Evolutionary conservation across 768 basidiomycete genomes (phyloP).

Genomic region (Suillus fuscotomentosus): DNA sequence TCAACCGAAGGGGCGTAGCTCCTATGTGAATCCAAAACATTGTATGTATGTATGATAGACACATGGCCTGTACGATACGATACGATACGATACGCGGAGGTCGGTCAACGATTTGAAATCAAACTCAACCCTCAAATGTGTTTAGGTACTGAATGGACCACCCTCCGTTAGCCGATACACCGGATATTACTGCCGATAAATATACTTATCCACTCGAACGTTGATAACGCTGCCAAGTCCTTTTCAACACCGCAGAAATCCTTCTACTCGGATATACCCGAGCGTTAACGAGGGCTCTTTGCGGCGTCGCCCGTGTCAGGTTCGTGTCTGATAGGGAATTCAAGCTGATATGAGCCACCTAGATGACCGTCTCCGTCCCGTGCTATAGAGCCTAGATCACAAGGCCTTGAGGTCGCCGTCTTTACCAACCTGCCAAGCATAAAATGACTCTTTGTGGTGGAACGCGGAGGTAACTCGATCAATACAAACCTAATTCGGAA

Average conservation of each 20-base stretch:
- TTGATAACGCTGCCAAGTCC: not conserved
- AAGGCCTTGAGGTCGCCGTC: not conserved
- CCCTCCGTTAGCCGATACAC: not conserved
- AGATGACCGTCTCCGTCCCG: not conserved
- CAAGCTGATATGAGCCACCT: no score
- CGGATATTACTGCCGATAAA: not conserved
- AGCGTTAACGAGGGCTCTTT: no score
- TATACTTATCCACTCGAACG: not conserved
- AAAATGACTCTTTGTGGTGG: constrained; percentile 2
- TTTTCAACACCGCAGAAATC: not conserved
- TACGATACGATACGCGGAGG: not conserved
- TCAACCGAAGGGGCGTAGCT: not conserved
- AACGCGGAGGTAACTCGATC: constrained; percentile 20
- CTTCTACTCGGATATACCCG: not conserved
- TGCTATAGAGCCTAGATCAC: not conserved
- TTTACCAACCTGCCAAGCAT: not conserved
- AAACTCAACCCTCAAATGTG: not conserved
- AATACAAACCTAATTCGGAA: constrained; percentile 18
- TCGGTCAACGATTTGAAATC: not conserved
- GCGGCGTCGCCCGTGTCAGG: not conserved
- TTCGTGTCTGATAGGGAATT: not conserved
- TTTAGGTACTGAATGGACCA: not conserved
- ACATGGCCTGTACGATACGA: no score
- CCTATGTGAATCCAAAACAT: not conserved
- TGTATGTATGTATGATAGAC: no score